Conservation (phyloP, 805 yeast species). For the Sugiyamaella boreocaroliniensis region DNA sequence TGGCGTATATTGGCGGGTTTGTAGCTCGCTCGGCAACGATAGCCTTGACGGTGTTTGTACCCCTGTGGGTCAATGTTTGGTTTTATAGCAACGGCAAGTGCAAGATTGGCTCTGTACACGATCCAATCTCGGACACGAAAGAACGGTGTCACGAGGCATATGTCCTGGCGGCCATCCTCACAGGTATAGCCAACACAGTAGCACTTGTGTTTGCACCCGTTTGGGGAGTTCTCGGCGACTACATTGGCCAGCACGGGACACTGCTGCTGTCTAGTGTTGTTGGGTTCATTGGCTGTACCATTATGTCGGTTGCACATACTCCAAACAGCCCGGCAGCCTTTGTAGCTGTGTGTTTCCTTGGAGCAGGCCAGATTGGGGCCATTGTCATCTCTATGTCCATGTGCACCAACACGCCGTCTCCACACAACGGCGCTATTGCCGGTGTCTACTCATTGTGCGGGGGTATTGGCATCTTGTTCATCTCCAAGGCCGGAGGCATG, state of each 20-base stretch:
- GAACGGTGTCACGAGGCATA: conserved; percentile 55
- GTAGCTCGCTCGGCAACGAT: conserved; percentile 61
- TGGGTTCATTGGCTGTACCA: conserved; percentile 41
- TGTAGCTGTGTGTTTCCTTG: conserved; percentile 42
- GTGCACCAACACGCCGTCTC: conserved; percentile 40
- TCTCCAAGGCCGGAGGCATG: conserved; percentile 56
- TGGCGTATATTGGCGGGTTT: conserved; percentile 56
- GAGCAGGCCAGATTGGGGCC: conserved; percentile 55
- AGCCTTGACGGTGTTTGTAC: conserved; percentile 52
- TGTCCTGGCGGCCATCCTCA: conserved; percentile 56
- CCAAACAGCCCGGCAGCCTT: conserved; percentile 35
- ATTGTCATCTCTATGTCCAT: conserved; percentile 60
- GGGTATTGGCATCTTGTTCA: conserved; percentile 56
- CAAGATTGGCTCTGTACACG: conserved; percentile 21
- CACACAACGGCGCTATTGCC: conserved; percentile 54
- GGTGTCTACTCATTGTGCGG: conserved; percentile 67
- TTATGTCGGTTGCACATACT: conserved; percentile 28
- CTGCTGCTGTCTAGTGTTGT: conserved; percentile 32
- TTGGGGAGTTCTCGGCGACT: conserved; percentile 54
- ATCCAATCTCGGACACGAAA: conserved; percentile 26
- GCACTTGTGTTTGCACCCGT: conserved; percentile 57
- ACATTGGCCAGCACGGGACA: conserved; percentile 19
- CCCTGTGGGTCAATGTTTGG: conserved; percentile 53
- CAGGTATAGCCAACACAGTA: conserved; percentile 58
- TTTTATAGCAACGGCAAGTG: conserved; percentile 54